Evolutionary conservation across 306 rosid genomes (phyloP), one percentile per base, ranked within the genome.

Genomic region (Neltuma alba): DNA sequence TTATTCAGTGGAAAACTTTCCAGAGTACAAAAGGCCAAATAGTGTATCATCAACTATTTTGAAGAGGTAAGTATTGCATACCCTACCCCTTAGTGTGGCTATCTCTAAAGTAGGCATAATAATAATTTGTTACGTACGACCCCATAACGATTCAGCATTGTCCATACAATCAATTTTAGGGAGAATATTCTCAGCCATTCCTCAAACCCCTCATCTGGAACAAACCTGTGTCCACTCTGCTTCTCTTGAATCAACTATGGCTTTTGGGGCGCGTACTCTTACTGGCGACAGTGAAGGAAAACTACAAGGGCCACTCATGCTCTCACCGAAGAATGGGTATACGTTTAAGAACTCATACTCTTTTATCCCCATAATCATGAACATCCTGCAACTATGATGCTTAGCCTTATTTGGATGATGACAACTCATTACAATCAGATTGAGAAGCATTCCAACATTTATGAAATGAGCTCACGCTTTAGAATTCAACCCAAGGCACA

Each of bases 161-260:
- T 74, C 36, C 63, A 6, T n/a, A 40, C 27, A 55, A 78, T 55
- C 66, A 75, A 57, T 65, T 80, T 64, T 79, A 93, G 98, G 99
- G 90, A 40, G 99, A 96, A 81, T 85, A 89, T 78, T 93, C 99
- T 64, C 99, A 96, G 86, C 99, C 99, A 82, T 96, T 96, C 89
- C 87, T 86, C 78, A 96, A 96, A 85, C 99, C 99, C 99, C 99
- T 9, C 99, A 96, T 82, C 85, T 96, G 91, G 99, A 96, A 45
- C 99, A 96, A 96, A 80, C 99, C 99, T 30, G 82, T 96, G 74
- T 88, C 96, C 76, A 93, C 96, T 79, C 88, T 96, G 83, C 87
- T 93, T 57, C 96, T 96, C 18, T 89, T 58, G 98, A 93, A 88
- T 91, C 98, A 84, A 85, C 93, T 9, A 93, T 96, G 98, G 98